Base-by-base conservation (phyloP, 2,329 filamentous ascomycete species). In the Sporothrix phasma region DNA sequence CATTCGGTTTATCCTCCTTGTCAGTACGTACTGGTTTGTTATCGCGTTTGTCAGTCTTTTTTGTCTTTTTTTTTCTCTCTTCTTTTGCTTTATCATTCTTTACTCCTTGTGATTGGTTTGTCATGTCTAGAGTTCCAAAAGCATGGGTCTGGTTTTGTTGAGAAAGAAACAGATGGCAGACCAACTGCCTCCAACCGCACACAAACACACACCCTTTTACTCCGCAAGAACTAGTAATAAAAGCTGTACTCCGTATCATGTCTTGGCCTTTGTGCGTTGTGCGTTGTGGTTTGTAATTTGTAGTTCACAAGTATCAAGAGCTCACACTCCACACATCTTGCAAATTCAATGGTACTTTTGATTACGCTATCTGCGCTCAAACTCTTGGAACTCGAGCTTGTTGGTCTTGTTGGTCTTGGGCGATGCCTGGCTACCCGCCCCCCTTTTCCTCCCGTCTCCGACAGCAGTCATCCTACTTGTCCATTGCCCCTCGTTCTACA, bases 381-480 rank as follows among this genome's bases (percentile, higher is more conserved):
- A 37, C 49, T 29, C 15, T 53, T 8, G 7, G 10, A 53, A 37
- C 3, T 39, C 31, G 34, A 39, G n/a, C 31, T 19, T 6, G 8
- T 17, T n/a, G 3, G 7, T 10, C 34, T 7, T 19, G 37, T 11
- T 58, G 3, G 37, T 58, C 34, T 41, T 41, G 17, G 41, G 6
- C 29, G 51, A 56, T 39, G 39, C 19, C 51, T 17, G 29, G 6
- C 13, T 46, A 59, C 45, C 37, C 54, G 10, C 45, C 43, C 43
- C 29, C 19, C 7, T 46, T 22, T 4, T 46, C 31, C 6, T 15
- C 13, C 19, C 34, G n/a, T n/a, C 37, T n/a, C 72, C 69, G 80
- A 83, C 82, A 80, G 76, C 80, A 80, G 79, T 76, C 83, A 84
- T 79, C 83, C 82, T 64, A 79, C 81, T 87, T 84, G 79, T 82